A percentile compares a stretch with the other conserved stretches of the same genome.
These are phyloP conservation scores for Nelumbo lutea DNA, from an alignment of 164 flowering plant species.

Conservation along the genomic window DNA sequence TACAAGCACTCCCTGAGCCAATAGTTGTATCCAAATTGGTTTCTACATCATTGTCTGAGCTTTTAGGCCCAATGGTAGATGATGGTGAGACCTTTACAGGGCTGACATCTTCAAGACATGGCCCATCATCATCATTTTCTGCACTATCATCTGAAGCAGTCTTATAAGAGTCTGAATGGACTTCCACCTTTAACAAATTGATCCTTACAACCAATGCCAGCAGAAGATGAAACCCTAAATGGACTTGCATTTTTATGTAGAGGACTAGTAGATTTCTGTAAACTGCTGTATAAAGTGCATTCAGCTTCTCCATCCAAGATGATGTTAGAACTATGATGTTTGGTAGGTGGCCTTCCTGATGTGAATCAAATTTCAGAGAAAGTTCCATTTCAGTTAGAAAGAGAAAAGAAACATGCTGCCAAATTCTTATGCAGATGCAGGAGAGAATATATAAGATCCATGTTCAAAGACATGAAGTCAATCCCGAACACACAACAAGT, in stretches of 20 bases:
- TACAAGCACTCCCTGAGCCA: constrained; percentile 12
- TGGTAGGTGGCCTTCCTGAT: constrained; percentile 3
- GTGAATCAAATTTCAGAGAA: constrained; percentile 13
- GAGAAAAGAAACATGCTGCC: neutral
- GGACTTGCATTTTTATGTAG: constrained; percentile 5
- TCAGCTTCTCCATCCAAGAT: constrained; percentile 16
- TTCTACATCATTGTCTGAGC: constrained; percentile 15
- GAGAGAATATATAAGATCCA: no score
- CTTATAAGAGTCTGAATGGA: constrained; percentile 55
- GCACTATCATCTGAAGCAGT: constrained; percentile 58
- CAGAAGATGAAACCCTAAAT: constrained; percentile 16
- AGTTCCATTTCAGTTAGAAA: constrained; percentile 3
- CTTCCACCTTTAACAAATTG: constrained; percentile 26
- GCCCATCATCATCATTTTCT: constrained; percentile 33
- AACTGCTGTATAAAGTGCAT: constrained; percentile 5
- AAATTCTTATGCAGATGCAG: neutral
- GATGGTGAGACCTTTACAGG: constrained; percentile 19
- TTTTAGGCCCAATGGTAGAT: constrained; percentile 8
- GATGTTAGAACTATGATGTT: constrained; percentile 9
- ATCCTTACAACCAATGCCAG: constrained; percentile 15
- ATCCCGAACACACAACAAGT: no score
- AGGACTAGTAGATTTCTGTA: constrained; percentile 9
- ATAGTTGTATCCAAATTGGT: constrained; percentile 11
- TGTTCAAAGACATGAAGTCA: no score
- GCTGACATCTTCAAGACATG: constrained; percentile 20